Conservation (phyloP, 208 protist species). For the Zelonia costaricensis region DNA sequence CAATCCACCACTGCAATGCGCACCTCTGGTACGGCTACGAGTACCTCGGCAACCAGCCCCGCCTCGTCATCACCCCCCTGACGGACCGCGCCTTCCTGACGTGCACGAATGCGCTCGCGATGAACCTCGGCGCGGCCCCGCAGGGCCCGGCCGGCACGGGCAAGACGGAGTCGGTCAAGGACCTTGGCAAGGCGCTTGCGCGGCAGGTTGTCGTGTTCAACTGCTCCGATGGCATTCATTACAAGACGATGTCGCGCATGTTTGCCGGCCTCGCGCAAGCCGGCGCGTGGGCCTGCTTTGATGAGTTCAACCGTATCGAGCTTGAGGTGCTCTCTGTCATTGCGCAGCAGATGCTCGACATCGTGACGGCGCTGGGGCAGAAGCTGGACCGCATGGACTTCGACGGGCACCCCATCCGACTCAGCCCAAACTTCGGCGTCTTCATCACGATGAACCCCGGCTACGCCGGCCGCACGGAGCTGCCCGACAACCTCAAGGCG, state of each 20-base stretch:
- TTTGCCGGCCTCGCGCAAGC: constrained; percentile 95
- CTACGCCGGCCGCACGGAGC: constrained; percentile 97
- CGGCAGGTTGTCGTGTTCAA: constrained; percentile 96
- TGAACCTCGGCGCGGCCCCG: constrained; percentile 94
- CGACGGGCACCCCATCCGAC: constrained; percentile 91
- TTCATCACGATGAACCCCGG: constrained; percentile 99
- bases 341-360: constrained; percentile 96
- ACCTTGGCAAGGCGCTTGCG: constrained; percentile 92
- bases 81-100: constrained; percentile 96
- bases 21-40: constrained; percentile 95
- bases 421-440: constrained; percentile 94
- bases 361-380: constrained; percentile 90
- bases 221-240: constrained; percentile 97
- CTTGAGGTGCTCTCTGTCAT: constrained; percentile 97
- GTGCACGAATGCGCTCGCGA: constrained; percentile 94
- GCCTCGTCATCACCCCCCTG: constrained; percentile 97
- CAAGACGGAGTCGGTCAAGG: constrained; percentile 97
- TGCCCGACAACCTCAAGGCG: constrained; percentile 98
- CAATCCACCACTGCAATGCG: constrained; percentile 89
- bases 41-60: constrained; percentile 95
- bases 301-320: constrained; percentile 98
- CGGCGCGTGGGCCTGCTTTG: constrained; percentile 97
- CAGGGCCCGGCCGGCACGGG: constrained; percentile 97
- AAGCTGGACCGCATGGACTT: constrained; percentile 90
- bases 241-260: constrained; percentile 96